A percentile compares a stretch with the other conserved stretches of the same genome.
Conservation (phyloP, 2,329 filamentous ascomycete species). For the Teratosphaeriaceae sp. region DNA sequence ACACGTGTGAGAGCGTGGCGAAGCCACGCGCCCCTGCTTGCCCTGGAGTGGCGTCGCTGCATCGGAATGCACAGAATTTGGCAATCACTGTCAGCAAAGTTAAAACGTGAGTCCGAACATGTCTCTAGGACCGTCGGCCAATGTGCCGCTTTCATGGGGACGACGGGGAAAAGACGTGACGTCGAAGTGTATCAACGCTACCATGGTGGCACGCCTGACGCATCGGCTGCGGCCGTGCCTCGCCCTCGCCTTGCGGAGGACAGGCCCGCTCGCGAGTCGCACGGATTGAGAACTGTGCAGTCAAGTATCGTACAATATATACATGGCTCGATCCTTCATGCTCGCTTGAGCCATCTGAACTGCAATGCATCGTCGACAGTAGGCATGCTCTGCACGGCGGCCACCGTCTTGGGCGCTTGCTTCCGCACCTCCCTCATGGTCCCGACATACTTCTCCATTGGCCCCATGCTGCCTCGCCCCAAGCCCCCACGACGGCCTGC, state of each 20-base stretch:
- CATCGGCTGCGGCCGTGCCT: not conserved
- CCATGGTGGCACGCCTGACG: not conserved
- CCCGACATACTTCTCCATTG: slow-evolving; percentile 23
- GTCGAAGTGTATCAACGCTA: not conserved
- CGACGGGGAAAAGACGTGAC: not conserved
- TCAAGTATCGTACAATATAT: not conserved
- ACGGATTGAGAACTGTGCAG: no score
- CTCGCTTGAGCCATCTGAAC: slow-evolving; percentile 1
- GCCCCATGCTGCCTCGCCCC: slow-evolving; percentile 12
- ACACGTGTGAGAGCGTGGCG: no score
- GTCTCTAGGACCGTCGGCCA: no score
- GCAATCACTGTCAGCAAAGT: no score
- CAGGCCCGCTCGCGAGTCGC: no score
- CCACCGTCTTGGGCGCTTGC: slow-evolving; percentile 33
- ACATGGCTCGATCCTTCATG: not conserved
- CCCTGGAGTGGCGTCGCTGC: no score
- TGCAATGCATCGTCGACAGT: slow-evolving; percentile 25
- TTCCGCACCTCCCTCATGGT: slow-evolving; percentile 25
- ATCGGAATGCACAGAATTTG: no score
- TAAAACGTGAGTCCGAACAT: no score
- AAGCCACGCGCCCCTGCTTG: no score
- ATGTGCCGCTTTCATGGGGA: no score
- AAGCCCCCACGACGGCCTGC: slow-evolving; percentile 18
- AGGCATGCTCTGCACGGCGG: slow-evolving; percentile 41
- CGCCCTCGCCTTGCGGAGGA: no score